Base-by-base conservation (phyloP, 106 monocot species). In the Hemerocallis citrina region DNA sequence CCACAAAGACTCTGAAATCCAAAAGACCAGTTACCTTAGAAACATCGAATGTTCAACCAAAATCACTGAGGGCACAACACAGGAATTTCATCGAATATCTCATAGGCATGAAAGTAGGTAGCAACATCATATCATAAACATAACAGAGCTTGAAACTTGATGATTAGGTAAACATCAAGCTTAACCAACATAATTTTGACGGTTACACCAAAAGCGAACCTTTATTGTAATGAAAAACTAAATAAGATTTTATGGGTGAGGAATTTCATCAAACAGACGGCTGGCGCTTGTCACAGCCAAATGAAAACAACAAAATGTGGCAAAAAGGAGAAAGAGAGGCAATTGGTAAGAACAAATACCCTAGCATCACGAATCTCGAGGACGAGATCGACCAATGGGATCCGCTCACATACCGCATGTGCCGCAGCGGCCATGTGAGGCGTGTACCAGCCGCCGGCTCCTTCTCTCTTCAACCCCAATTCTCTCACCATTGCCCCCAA, bases 361-460 rank as follows among this genome's bases (percentile, higher is more conserved):
- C 68, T 68, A 2, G 68, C 68, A 20, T 68, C 57, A 4, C 68
- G 68, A 2, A 57, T 45, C 25, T 68, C 57, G 40, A 68, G 33
- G 11, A 68, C 45, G 23, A 68, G 57, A 46, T 68, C 68, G 3
- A 57, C 56, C 38, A 68, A 27, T 7, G 68, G 45, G 45, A 68
- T 22, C 13, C 68, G 25, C 30, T 67, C 55, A 24, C 31, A 41
- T 27, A 68, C 58, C 43, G 57, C 68, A 45, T 31, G 57, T 15
- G 56, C 56, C 3, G 68, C 57, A 15, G 68, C 68, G 14, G 68
- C 68, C 68, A 68, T 68, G 21, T 32, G 68, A 14, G 68, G 42
- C 13, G 44, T 46, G 68, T 57, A 68, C 68, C 68, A 68, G 33
- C 44, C 45, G 7, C 57, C 57, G n/a, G 43, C 17, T 6, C 22